Conservation (phyloP, 106 monocot species). For the Acanthochlamys bracteata region DNA sequence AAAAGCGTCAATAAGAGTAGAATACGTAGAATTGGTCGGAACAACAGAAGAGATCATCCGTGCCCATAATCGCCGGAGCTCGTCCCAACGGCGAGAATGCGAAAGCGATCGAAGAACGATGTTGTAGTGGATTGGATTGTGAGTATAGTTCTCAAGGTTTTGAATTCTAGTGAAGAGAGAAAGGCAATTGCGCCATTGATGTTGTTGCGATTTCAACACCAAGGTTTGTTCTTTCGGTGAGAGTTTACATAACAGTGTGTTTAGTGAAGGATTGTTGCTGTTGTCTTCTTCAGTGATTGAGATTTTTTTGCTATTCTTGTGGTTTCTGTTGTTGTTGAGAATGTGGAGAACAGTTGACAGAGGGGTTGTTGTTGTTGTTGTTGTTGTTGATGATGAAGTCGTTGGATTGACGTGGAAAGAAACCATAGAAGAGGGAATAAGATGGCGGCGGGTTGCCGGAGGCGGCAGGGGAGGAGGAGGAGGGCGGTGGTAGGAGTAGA, state of each 20-base stretch:
- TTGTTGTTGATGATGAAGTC: background rate
- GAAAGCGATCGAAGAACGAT: constrained; percentile 55
- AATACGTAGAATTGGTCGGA: constrained; percentile 71
- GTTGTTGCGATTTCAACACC: constrained; percentile 41
- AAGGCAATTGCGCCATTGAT: constrained; percentile 39
- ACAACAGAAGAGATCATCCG: constrained; percentile 53
- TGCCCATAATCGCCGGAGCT: constrained; percentile 55
- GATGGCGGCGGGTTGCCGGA: background rate
- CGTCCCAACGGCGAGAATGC: constrained; percentile 49
- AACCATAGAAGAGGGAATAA: background rate
- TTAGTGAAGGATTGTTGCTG: constrained; percentile 22
- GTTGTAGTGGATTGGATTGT: constrained; percentile 81
- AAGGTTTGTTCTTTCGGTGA: constrained; percentile 64
- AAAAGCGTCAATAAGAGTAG: constrained; percentile 60
- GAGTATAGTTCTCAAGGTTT: constrained; percentile 24
- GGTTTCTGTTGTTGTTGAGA: no score
- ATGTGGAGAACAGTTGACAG: background rate
- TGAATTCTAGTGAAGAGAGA: constrained; percentile 36
- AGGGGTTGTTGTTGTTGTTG: background rate
- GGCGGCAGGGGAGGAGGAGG: background rate
- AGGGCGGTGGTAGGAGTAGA: background rate
- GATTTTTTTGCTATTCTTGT: no score
- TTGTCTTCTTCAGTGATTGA: background rate
- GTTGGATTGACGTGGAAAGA: background rate
- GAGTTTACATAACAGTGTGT: constrained; percentile 22